phyloP scores from a whole-genome alignment of 305 asterid species.

The Stenogyne calaminthoides region DNA sequence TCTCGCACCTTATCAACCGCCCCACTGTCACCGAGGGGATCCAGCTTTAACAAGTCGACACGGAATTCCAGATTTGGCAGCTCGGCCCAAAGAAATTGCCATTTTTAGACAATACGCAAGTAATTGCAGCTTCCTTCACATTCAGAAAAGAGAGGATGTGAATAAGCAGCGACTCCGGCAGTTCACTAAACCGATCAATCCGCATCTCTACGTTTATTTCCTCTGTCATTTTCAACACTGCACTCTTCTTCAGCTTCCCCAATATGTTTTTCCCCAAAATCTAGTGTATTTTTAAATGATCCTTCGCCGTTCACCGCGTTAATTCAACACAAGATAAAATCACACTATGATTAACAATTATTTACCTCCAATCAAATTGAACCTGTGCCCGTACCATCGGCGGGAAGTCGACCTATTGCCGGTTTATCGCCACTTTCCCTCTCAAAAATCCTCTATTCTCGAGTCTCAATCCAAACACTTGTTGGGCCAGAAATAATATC shows the following conservation, averaged over 20 bases:
- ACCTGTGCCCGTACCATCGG: not conserved
- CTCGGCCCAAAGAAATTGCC: constrained; percentile 23
- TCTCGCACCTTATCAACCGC: not conserved
- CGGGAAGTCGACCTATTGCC: not conserved
- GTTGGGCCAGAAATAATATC: too few relatives aligned
- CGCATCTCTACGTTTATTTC: not conserved
- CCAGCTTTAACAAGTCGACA: not conserved
- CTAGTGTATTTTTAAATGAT: not conserved
- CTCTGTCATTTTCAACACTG: not conserved
- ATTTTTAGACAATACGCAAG: constrained; percentile 23
- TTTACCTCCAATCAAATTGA: not conserved
- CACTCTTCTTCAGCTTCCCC: too few relatives aligned
- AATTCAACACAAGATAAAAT: not conserved
- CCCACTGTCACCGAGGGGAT: not conserved
- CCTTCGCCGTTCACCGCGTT: not conserved
- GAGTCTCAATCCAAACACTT: too few relatives aligned
- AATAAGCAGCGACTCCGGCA: constrained; percentile 17
- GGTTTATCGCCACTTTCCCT: not conserved
- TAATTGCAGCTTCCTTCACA: not conserved
- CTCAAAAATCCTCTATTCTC: not conserved
- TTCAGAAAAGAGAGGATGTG: not conserved
- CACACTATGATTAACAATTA: not conserved
- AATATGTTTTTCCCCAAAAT: too few relatives aligned
- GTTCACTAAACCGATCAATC: constrained; percentile 2
- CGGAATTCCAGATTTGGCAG: not conserved